Base-by-base conservation (phyloP, 352 stramenopile genomes). In the Pythium inflatum region DNA sequence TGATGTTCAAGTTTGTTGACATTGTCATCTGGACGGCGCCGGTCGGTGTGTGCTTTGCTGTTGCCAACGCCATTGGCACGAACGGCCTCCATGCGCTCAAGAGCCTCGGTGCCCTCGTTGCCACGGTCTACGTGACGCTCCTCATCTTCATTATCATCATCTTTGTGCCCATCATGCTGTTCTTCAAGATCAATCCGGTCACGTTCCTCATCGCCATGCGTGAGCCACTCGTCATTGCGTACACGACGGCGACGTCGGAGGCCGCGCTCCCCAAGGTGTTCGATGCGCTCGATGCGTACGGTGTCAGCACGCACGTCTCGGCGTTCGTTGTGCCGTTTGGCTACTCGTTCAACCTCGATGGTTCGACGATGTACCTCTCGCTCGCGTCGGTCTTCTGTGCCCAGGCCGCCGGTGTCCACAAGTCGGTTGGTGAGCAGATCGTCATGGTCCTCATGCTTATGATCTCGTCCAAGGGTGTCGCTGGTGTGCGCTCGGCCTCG, bases 1-100 rank as follows among this genome's bases (percentile, higher is more conserved):
- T 89, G 74, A 89, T 89, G 81, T 89, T 89, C 68, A 89, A 89
- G 68, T 87, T 89, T 60, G 81, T 89, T 13, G 79, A 85, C 66
- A 89, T 89, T 68, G 73, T 89, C 28, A 89, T 89, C 60, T 89
- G 81, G 81, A 80, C 79, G 5, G 81, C 81, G 4, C 81, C 81
- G 6, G 65, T 89, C 33, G 81, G 81, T 63, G 81, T 89, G 34
- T 87, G 79, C 67, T 89, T 89, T 50, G 77, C 77, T 5, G 74
- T 89, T 28, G 81, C 81, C 45, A 76, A 81, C 46, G 77, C 79
- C 1, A 77, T 89, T 53, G 81, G 73, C 66, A 68, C 64, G 51
- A 86, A 89, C 71, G 81, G 81, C 57, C 54, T 85, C 11, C 77
- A 68, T 20, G 60, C 78, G 41, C 46, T 89, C 9, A 58, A 60